A percentile compares a stretch with the other conserved stretches of the same genome.
phyloP scores from a whole-genome alignment of 2,329 filamentous ascomycete genomes.

The Neopestalotiopsis clavispora region DNA sequence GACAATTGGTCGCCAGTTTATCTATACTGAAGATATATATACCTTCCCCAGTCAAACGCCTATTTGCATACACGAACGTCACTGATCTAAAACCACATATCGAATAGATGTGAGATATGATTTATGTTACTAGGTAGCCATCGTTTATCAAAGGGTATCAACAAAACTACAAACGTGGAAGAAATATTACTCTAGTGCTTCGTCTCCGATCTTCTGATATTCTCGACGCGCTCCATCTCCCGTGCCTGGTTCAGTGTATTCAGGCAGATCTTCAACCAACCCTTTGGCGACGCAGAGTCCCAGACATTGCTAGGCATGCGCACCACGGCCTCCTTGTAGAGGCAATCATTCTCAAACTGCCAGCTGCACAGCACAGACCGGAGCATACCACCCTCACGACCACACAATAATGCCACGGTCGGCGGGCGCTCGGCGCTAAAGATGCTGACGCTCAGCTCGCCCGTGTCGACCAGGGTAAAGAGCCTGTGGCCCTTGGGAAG shows the following conservation, averaged over 20 bases:
- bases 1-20: no score
- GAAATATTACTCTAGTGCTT: not conserved
- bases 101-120: no score
- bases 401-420: slow-evolving; percentile 33
- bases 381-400: slow-evolving; percentile 36
- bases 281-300: slow-evolving; percentile 26
- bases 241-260: slow-evolving; percentile 21
- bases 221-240: not conserved
- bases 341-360: slow-evolving; percentile 28
- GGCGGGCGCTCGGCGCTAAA: slow-evolving; percentile 36
- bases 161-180: not conserved
- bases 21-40: no score
- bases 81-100: no score
- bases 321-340: slow-evolving; percentile 28
- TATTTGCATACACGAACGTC: no score
- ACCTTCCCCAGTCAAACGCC: no score
- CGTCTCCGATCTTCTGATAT: not conserved
- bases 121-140: not conserved
- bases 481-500: slow-evolving; percentile 28
- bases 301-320: slow-evolving; percentile 25
- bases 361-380: slow-evolving; percentile 33
- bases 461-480: slow-evolving; percentile 39
- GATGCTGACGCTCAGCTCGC: slow-evolving; percentile 34
- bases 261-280: slow-evolving; percentile 27
- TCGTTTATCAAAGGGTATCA: slow-evolving; percentile 1